A percentile compares a stretch with the other conserved stretches of the same genome.
phyloP scores from a whole-genome alignment of 2,329 filamentous ascomycete species.

The Botrytis cinerea region DNA sequence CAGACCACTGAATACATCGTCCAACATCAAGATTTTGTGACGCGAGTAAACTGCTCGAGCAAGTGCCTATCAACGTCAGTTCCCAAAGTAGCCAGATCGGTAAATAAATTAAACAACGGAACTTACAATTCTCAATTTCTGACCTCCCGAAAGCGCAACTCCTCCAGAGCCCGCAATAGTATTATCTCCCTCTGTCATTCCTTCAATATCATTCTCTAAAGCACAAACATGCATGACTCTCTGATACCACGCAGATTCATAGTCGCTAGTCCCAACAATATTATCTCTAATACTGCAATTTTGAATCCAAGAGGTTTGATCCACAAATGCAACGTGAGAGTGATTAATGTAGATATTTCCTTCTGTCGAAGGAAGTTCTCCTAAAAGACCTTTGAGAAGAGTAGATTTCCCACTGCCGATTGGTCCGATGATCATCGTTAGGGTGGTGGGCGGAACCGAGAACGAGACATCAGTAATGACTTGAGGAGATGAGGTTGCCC shows the following conservation, averaged over 20 bases:
- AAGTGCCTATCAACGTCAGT: constrained; percentile 47
- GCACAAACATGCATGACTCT: constrained; percentile 66
- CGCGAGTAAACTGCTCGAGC: constrained; percentile 52
- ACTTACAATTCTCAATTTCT: constrained; percentile 69
- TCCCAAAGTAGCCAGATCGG: neutral
- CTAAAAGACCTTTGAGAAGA: constrained; percentile 34
- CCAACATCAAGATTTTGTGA: constrained; percentile 35
- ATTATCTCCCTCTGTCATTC: constrained; percentile 57
- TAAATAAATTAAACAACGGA: constrained; percentile 43
- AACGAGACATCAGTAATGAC: neutral
- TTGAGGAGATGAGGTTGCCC: neutral
- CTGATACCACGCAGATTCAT: constrained; percentile 61
- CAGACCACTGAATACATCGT: constrained; percentile 39
- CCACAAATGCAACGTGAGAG: constrained; percentile 45
- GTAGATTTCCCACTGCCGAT: constrained; percentile 40
- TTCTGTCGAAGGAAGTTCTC: constrained; percentile 31
- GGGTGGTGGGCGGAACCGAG: neutral
- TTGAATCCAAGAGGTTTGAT: constrained; percentile 49
- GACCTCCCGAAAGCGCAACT: constrained; percentile 74
- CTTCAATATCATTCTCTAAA: constrained; percentile 55
- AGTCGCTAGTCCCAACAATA: constrained; percentile 45
- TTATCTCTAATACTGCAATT: constrained; percentile 46
- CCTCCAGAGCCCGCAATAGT: constrained; percentile 74
- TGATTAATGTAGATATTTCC: constrained; percentile 30
- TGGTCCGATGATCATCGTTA: constrained; percentile 41